Evolutionary conservation across 768 basidiomycete species (phyloP).

Genomic region (Mycena haematopus): DNA sequence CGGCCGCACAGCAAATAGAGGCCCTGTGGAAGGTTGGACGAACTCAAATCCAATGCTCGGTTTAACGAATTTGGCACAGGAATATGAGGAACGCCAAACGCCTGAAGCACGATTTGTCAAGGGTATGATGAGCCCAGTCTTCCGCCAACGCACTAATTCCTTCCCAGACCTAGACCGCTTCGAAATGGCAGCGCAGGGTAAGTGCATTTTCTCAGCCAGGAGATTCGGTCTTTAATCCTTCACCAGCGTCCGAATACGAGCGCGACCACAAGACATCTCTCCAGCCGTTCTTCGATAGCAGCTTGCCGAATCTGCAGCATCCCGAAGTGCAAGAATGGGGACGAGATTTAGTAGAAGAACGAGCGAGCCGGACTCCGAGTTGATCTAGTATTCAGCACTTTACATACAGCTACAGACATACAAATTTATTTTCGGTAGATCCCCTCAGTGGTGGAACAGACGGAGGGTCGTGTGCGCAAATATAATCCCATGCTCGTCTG

Average conservation of each 20-base stretch:
- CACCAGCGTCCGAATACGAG: constrained; percentile 79
- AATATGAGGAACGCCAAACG: constrained; percentile 81
- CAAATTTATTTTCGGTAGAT: constrained; percentile 9
- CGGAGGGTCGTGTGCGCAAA: constrained; percentile 90
- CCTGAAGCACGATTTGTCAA: constrained; percentile 88
- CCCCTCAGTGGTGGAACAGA: constrained; percentile 85
- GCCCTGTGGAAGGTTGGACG: constrained; percentile 68
- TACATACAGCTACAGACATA: neutral
- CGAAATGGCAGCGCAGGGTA: constrained; percentile 89
- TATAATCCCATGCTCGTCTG: constrained; percentile 90
- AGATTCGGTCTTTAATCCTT: neutral
- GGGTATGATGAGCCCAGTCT: constrained; percentile 47
- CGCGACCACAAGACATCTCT: constrained; percentile 54
- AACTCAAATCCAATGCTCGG: neutral
- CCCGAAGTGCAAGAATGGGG: constrained; percentile 81
- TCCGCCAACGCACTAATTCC: neutral
- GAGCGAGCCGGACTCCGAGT: constrained; percentile 31
- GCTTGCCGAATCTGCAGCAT: constrained; percentile 74
- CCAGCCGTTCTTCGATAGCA: constrained; percentile 83
- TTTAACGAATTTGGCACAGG: constrained; percentile 47
- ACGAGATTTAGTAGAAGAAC: constrained; percentile 56
- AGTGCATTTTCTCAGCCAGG: neutral
- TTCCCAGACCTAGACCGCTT: constrained; percentile 79
- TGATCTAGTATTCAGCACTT: neutral
- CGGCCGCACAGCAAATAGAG: constrained; percentile 71